Evolutionary conservation across 2,329 filamentous ascomycete genomes (phyloP).

Genomic region (Fusarium setosum): DNA sequence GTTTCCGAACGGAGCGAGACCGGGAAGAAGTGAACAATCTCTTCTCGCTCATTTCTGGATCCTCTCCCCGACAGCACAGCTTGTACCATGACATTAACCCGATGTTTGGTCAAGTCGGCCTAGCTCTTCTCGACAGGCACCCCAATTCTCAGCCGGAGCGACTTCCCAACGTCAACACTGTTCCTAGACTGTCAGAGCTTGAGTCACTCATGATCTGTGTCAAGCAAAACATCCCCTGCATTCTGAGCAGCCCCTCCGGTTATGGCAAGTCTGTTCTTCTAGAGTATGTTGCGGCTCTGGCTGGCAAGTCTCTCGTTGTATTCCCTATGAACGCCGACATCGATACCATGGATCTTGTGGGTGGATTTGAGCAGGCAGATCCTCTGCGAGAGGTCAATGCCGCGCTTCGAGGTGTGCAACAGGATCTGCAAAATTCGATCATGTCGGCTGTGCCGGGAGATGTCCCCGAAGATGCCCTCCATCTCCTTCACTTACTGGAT

Average conservation of each 20-base stretch:
- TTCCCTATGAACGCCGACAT: conserved; percentile 95
- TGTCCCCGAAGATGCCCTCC: conserved; percentile 59
- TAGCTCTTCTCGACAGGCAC: conserved; percentile 76
- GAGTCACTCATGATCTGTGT: conserved; percentile 91
- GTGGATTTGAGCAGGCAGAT: conserved; percentile 96
- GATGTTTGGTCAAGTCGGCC: conserved; percentile 79
- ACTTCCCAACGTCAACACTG: conserved; percentile 62
- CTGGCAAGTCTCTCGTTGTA: conserved; percentile 80
- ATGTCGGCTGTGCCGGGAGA: conserved; percentile 60
- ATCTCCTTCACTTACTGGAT: conserved; percentile 63
- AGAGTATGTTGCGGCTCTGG: conserved; percentile 81
- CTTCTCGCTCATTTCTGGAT: conserved; percentile 73
- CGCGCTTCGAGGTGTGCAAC: conserved; percentile 60
- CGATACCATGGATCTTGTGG: conserved; percentile 96
- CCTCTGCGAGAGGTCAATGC: conserved; percentile 77
- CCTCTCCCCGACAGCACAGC: conserved; percentile 65
- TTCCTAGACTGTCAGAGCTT: conserved; percentile 74
- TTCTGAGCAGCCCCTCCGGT: conserved; percentile 86
- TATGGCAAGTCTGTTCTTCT: conserved; percentile 88
- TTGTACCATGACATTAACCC: conserved; percentile 78
- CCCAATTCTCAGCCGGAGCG: conserved; percentile 60
- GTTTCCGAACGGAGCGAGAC: conserved; percentile 82
- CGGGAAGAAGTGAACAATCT: conserved; percentile 72
- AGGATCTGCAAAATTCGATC: conserved; percentile 63
- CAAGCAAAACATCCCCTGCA: conserved; percentile 87